Percentiles rank a stretch among this genome's conserved stretches.
Evolutionary conservation across 331 rosid genomes (phyloP).

Genomic region (Malus hybrid): DNA sequence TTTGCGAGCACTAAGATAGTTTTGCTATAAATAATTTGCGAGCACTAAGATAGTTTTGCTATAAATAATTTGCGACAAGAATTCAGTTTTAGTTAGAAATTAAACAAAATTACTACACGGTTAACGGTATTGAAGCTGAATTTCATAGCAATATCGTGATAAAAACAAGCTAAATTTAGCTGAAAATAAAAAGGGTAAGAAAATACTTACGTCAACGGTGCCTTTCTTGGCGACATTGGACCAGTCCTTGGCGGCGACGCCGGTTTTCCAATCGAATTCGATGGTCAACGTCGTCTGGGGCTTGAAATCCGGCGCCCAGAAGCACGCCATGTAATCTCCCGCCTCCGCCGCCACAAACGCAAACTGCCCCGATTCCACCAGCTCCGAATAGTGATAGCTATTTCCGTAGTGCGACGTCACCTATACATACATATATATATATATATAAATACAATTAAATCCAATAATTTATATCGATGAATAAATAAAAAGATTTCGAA

Average conservation of each 20-base stretch:
- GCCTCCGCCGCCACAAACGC: conserved; percentile 55
- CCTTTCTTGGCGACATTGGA: conserved; percentile 78
- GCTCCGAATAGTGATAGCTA: conserved; percentile 54
- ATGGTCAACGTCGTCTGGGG: conserved; percentile 44
- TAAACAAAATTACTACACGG: background rate
- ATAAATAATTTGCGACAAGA: background rate
- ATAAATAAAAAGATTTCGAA: background rate
- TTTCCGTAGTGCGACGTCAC: conserved; percentile 68
- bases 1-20: no score
- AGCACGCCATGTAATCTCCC: conserved; percentile 82
- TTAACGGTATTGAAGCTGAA: background rate
- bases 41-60: no score
- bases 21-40: no score
- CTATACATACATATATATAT: conserved; percentile 12
- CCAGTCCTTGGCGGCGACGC: conserved; percentile 86
- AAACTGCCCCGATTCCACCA: conserved; percentile 53
- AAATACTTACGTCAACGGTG: conserved; percentile 64
- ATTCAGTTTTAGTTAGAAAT: background rate
- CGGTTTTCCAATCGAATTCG: conserved; percentile 87
- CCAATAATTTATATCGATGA: background rate
- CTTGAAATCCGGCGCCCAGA: conserved; percentile 51
- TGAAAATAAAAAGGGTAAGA: background rate
- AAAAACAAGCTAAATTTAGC: background rate
- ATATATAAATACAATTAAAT: background rate
- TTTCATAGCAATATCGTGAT: background rate